phyloP scores from a whole-genome alignment of 1,284 basidiomycete species.

The Rhodotorula sp. region DNA sequence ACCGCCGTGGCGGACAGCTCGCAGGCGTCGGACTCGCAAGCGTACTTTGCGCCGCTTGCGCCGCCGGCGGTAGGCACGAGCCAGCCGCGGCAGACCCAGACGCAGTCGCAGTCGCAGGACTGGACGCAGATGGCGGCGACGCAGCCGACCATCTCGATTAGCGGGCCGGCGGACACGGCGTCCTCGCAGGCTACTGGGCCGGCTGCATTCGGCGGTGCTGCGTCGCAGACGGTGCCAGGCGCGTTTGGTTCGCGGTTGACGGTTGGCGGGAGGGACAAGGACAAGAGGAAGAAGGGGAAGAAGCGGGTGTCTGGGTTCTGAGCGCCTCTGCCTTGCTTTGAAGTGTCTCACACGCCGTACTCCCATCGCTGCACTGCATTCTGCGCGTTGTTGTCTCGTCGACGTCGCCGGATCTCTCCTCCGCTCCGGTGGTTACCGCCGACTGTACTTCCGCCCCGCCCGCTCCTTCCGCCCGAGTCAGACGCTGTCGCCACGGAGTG shows the following conservation, averaged over 20 bases:
- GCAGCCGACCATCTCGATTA: slow-evolving; percentile 28
- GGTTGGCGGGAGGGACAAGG: slow-evolving; percentile 45
- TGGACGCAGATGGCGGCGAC: slow-evolving; percentile 10
- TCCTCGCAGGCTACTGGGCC: background rate
- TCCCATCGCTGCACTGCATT: background rate
- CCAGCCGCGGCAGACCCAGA: background rate
- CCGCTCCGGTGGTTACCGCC: background rate
- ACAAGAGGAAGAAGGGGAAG: slow-evolving; percentile 61
- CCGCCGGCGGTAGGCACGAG: background rate
- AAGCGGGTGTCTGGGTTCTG: slow-evolving; percentile 74
- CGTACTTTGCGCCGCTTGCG: slow-evolving; percentile 18
- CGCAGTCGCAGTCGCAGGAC: slow-evolving; percentile 17
- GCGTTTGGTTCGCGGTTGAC: slow-evolving; percentile 65
- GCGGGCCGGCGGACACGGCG: slow-evolving; percentile 2
- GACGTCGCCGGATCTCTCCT: background rate
- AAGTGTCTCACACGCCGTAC: background rate
- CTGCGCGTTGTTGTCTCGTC: background rate
- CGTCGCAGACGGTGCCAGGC: slow-evolving; percentile 67
- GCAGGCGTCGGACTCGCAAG: slow-evolving; percentile 5
- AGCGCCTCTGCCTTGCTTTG: background rate
- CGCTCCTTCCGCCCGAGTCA: background rate
- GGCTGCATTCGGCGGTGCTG: slow-evolving; percentile 6
- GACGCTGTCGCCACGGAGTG: background rate
- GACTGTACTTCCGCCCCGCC: background rate
- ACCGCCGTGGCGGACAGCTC: background rate